Percentiles rank a stretch among this genome's conserved stretches.
phyloP scores from a whole-genome alignment of 75 land plant genomes.

The Cupressus sempervirens region DNA sequence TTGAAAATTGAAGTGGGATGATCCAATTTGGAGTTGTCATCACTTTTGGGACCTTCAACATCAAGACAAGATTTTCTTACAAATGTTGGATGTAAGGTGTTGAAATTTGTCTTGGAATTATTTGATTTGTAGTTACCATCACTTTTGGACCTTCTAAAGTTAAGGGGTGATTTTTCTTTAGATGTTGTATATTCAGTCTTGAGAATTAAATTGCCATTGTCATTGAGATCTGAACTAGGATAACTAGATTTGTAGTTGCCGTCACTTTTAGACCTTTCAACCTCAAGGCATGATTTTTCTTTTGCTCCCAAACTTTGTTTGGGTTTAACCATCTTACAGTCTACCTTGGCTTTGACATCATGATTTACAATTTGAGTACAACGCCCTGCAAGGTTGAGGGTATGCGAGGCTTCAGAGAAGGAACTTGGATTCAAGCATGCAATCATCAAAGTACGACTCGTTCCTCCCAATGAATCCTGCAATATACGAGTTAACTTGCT shows the following conservation, averaged over 20 bases:
- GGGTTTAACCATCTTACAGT: not conserved
- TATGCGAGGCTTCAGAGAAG: slow-evolving; percentile 71
- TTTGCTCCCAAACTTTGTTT: slow-evolving; percentile 29
- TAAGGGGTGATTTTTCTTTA: slow-evolving; percentile 21
- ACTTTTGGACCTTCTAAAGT: too few relatives aligned
- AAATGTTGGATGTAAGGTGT: too few relatives aligned
- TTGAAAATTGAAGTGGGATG: too few relatives aligned
- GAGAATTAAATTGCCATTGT: too few relatives aligned
- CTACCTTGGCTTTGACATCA: slow-evolving; percentile 20
- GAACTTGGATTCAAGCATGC: slow-evolving; percentile 85
- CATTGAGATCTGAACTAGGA: too few relatives aligned
- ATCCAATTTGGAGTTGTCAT: too few relatives aligned
- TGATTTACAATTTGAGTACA: slow-evolving; percentile 65
- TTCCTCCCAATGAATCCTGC: slow-evolving; percentile 93
- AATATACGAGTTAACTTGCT: slow-evolving; percentile 90
- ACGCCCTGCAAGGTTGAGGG: slow-evolving; percentile 80
- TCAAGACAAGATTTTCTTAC: slow-evolving; percentile 36
- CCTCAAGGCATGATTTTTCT: slow-evolving; percentile 20
- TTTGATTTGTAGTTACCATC: too few relatives aligned
- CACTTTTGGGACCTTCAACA: slow-evolving; percentile 25
- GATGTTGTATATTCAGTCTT: too few relatives aligned
- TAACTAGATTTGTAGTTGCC: too few relatives aligned
- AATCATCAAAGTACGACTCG: slow-evolving; percentile 76
- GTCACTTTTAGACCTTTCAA: too few relatives aligned
- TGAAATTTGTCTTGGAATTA: too few relatives aligned